Conservation (phyloP, 495 filamentous ascomycete genomes). For the Penicillium coffeae region DNA sequence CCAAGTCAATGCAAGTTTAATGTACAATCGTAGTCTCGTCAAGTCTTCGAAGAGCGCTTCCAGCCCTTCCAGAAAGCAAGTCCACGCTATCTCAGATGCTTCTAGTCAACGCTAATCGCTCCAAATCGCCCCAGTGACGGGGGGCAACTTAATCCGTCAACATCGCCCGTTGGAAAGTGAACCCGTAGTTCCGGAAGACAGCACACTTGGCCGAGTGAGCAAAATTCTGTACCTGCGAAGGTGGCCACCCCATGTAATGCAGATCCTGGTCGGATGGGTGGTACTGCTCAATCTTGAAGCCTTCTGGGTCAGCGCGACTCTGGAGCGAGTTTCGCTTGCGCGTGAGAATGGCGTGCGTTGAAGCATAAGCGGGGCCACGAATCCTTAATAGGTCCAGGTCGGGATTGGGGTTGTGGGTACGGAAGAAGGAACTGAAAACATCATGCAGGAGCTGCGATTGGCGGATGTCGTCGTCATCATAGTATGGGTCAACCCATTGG, state of each 20-base stretch:
- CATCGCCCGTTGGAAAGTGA: no score
- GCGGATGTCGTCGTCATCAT: slow-evolving; percentile 11
- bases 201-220: no score
- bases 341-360: neutral
- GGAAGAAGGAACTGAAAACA: slow-evolving; percentile 25
- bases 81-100: no score
- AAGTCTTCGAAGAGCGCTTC: no score
- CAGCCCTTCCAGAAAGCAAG: no score
- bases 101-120: no score
- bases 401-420: slow-evolving; percentile 22
- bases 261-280: neutral
- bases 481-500: slow-evolving; percentile 24
- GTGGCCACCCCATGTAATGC: neutral
- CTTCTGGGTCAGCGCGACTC: neutral
- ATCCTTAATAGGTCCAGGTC: neutral
- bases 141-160: no score
- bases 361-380: neutral
- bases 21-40: no score
- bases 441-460: slow-evolving; percentile 29
- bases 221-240: no score
- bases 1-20: no score
- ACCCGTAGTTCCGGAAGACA: no score
- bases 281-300: neutral
- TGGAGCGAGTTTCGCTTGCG: neutral
- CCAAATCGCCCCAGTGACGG: no score